phyloP scores from a whole-genome alignment of 495 filamentous ascomycete genomes.

The Penicillium lagena region DNA sequence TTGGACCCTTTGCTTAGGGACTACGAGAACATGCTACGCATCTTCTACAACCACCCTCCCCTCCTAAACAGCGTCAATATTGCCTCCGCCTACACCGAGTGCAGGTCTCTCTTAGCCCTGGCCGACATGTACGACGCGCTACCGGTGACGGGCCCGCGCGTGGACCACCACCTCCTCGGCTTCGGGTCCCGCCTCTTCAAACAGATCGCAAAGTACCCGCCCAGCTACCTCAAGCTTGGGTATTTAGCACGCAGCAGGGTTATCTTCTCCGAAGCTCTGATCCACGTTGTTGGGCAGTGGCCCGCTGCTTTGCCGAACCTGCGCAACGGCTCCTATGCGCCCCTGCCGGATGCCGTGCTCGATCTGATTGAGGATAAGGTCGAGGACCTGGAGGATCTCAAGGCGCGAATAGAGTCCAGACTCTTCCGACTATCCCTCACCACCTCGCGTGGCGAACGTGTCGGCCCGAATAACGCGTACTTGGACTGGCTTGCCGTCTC shows the following conservation, averaged over 20 bases:
- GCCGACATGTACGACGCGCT: conserved; percentile 92
- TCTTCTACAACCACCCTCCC: conserved; percentile 89
- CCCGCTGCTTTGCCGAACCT: conserved; percentile 71
- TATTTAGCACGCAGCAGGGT: conserved; percentile 77
- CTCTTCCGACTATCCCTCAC: conserved; percentile 76
- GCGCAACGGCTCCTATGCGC: conserved; percentile 47
- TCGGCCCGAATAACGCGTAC: conserved; percentile 70
- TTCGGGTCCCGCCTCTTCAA: conserved; percentile 87
- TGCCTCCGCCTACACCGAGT: conserved; percentile 83
- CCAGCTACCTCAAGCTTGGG: conserved; percentile 82
- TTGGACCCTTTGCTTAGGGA: conserved; percentile 69
- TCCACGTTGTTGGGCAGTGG: conserved; percentile 92
- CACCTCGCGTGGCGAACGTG: conserved; percentile 72
- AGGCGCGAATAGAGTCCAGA: conserved; percentile 61
- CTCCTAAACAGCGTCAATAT: conserved; percentile 76
- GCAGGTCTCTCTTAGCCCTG: conserved; percentile 75
- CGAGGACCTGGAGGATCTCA: conserved; percentile 69
- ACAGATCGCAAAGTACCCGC: conserved; percentile 90
- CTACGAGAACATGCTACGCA: conserved; percentile 88
- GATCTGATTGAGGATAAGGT: conserved; percentile 90
- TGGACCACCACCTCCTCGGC: conserved; percentile 86
- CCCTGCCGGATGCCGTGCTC: conserved; percentile 64
- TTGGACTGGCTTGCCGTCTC: conserved; percentile 82
- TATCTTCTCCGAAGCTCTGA: conserved; percentile 83
- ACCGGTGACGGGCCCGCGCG: conserved; percentile 76